phyloP scores from a whole-genome alignment of 2,329 filamentous ascomycete species.

The Trichoderma sp. region DNA sequence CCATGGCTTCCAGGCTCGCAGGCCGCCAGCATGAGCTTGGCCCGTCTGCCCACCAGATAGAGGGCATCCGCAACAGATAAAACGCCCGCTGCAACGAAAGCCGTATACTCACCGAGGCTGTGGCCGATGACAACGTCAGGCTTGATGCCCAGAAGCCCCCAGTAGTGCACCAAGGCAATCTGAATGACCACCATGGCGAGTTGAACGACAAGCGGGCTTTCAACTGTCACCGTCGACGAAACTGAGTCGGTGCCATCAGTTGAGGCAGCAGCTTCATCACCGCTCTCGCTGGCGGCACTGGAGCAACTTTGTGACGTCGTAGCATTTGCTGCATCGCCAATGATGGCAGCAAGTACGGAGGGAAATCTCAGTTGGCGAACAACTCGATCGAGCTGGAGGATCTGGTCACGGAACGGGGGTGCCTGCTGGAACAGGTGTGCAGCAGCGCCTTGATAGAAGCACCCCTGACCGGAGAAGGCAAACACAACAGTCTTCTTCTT shows the following conservation, averaged over 20 bases:
- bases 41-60: slow-evolving; percentile 69
- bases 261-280: slow-evolving; percentile 39
- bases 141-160: slow-evolving; percentile 54
- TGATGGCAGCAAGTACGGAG: background rate
- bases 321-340: background rate
- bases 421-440: slow-evolving; percentile 52
- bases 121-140: slow-evolving; percentile 62
- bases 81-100: slow-evolving; percentile 69
- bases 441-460: slow-evolving; percentile 54
- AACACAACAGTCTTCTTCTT: slow-evolving; percentile 44
- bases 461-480: slow-evolving; percentile 60
- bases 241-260: background rate
- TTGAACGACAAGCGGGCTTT: background rate
- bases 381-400: slow-evolving; percentile 60
- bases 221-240: background rate
- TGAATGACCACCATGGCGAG: slow-evolving; percentile 38
- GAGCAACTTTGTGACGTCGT: background rate
- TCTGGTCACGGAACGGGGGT: slow-evolving; percentile 31
- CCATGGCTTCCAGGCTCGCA: slow-evolving; percentile 69
- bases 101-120: slow-evolving; percentile 45
- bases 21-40: slow-evolving; percentile 63
- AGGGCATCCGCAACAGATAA: slow-evolving; percentile 73
- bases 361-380: slow-evolving; percentile 32
- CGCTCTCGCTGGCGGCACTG: background rate
- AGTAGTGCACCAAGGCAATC: slow-evolving; percentile 59